Conservation (phyloP, 1,139 yeast genomes). For the Lodderomyces metapsilosis region DNA sequence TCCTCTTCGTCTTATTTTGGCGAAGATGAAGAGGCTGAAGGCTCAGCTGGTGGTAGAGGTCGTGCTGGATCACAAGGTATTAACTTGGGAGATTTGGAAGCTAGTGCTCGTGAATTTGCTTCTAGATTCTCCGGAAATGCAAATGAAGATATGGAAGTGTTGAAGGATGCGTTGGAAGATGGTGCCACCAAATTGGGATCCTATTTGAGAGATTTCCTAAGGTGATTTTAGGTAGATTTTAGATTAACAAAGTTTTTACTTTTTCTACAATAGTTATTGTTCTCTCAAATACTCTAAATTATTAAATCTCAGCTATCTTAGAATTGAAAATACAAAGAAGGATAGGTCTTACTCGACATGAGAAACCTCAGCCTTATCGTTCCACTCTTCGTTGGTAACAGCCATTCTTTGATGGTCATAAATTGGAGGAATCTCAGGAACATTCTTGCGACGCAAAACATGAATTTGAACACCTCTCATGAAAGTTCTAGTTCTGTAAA, state of each 20-base stretch:
- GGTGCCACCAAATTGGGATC: slow-evolving; percentile 89
- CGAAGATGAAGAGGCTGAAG: slow-evolving; percentile 58
- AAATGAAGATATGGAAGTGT: slow-evolving; percentile 81
- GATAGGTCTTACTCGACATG: slow-evolving; percentile 35
- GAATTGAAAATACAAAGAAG: slow-evolving; percentile 1
- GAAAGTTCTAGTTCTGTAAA: slow-evolving; percentile 49
- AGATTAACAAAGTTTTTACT: neutral
- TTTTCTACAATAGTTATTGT: neutral
- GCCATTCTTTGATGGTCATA: slow-evolving; percentile 58
- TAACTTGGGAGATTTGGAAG: slow-evolving; percentile 43
- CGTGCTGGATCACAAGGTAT: slow-evolving; percentile 22
- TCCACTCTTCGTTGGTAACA: slow-evolving; percentile 59
- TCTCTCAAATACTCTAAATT: neutral
- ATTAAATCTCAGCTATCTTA: neutral
- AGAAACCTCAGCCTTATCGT: slow-evolving; percentile 52
- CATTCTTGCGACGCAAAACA: slow-evolving; percentile 41
- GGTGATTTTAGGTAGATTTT: slow-evolving; percentile 25
- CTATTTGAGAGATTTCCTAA: slow-evolving; percentile 78
- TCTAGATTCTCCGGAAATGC: slow-evolving; percentile 69
- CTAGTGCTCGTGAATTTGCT: slow-evolving; percentile 66
- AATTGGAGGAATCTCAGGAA: slow-evolving; percentile 49
- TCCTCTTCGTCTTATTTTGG: slow-evolving; percentile 93
- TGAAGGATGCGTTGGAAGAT: slow-evolving; percentile 91
- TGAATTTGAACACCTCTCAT: slow-evolving; percentile 43
- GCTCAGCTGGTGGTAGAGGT: slow-evolving; percentile 14